Conservation (phyloP, 108 stramenopile species). For the Ochromonas danica region DNA sequence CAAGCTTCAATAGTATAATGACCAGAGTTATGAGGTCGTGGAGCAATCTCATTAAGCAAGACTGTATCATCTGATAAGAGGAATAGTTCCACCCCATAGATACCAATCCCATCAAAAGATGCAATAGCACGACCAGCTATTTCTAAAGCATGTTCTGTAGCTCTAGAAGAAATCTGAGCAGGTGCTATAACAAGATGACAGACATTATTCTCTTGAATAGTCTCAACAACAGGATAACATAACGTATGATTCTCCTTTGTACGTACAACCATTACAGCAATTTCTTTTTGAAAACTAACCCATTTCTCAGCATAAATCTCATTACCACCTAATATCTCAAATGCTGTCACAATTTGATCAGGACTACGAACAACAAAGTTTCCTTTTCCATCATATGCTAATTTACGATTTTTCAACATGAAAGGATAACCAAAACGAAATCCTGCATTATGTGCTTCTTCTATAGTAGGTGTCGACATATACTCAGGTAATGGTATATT, state of each 20-base stretch:
- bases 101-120: constrained; percentile 71
- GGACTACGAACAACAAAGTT: constrained; percentile 73
- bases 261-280: constrained; percentile 94
- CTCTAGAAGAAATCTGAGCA: constrained; percentile 47
- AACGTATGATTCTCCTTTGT: constrained; percentile 59
- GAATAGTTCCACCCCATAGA: constrained; percentile 97
- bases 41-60: constrained; percentile 93
- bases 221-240: constrained; percentile 90
- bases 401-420: constrained; percentile 87
- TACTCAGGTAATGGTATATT: constrained; percentile 67
- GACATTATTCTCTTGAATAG: constrained; percentile 89
- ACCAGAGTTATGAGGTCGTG: constrained; percentile 95
- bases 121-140: constrained; percentile 71
- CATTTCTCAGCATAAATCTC: constrained; percentile 89
- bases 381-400: constrained; percentile 95
- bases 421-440: constrained; percentile 77
- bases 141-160: constrained; percentile 57
- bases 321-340: constrained; percentile 48
- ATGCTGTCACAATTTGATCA: background rate
- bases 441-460: constrained; percentile 65
- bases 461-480: constrained; percentile 51
- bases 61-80: constrained; percentile 61
- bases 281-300: constrained; percentile 83
- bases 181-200: constrained; percentile 88
- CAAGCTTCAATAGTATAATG: constrained; percentile 99